These are phyloP conservation scores for Galerina marginata DNA, from an alignment of 768 basidiomycete species.

Conservation along the genomic window DNA sequence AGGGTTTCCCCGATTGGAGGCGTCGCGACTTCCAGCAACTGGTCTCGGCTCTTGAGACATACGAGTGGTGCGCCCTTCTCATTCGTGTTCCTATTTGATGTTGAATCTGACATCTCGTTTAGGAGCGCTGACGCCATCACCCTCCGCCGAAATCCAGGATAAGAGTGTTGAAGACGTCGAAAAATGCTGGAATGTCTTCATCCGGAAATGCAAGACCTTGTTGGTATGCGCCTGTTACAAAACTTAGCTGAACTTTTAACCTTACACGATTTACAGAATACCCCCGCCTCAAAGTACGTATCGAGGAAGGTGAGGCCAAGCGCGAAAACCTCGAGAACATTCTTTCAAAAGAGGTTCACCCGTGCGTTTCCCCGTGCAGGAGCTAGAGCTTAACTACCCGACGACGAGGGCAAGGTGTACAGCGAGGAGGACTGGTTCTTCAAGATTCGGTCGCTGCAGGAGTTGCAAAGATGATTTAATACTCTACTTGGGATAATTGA, in stretches of 20 bases:
- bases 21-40: slow-evolving; percentile 94
- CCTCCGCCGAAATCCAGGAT: slow-evolving; percentile 84
- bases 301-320: slow-evolving; percentile 90
- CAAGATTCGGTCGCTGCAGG: slow-evolving; percentile 58
- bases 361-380: slow-evolving; percentile 92
- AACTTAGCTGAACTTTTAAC: neutral
- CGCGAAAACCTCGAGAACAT: slow-evolving; percentile 82
- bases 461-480: slow-evolving; percentile 85
- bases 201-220: slow-evolving; percentile 87
- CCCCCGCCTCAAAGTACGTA: slow-evolving; percentile 78
- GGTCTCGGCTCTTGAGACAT: slow-evolving; percentile 63
- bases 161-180: slow-evolving; percentile 79
- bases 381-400: slow-evolving; percentile 93
- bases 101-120: neutral
- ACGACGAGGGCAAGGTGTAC: slow-evolving; percentile 95
- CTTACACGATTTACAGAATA: slow-evolving; percentile 54
- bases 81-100: slow-evolving; percentile 3
- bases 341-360: slow-evolving; percentile 82
- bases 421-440: slow-evolving; percentile 77
- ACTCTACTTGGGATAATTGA: slow-evolving; percentile 90
- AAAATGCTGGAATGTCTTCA: slow-evolving; percentile 84
- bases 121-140: slow-evolving; percentile 60
- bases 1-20: slow-evolving; percentile 93
- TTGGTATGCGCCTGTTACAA: slow-evolving; percentile 51
- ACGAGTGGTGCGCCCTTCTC: slow-evolving; percentile 69